Base-by-base conservation (phyloP, 331 rosid genomes). In the Rosa hybrid region DNA sequence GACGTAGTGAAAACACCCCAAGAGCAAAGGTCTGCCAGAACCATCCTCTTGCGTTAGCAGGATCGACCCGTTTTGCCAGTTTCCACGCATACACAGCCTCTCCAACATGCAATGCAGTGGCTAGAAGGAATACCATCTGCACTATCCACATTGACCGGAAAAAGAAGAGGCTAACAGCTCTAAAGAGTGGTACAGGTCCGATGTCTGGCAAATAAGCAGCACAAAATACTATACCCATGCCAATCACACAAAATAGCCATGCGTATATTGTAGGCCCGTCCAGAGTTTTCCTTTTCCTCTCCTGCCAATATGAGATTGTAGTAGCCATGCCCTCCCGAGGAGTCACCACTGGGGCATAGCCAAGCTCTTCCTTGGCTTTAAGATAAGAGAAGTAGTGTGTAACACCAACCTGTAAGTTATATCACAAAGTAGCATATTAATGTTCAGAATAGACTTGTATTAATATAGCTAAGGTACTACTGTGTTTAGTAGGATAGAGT, bases 341-440 rank as follows among this genome's bases (percentile, higher is more conserved):
- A 73, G 80, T 87, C 62, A 90, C 93, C 86, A 91, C 56, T 54
- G 98, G 98, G 60, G 86, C 86, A 81, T 93, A 95, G 25, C 98
- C 96, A 75, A 95, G 86, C 84, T 95, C 97, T 78, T 93, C 87
- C 91, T 76, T 95, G 59, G 99, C 99, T 84, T 95, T 93, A 72
- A 91, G 92, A 75, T 84, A 89, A 75, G 99, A 93, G 87, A 91
- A 93, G 84, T 90, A 89, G 78, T 93, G 95, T 59, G 90, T 87
- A 77, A 95, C 93, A 30, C 98, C 99, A 11, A 93, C 98, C 99
- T 95, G 92, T 81, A 59, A 74, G 6, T 50, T 56, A 48, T 60
- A 49, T n/a, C 56, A 72, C 27, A 2, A 11, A 85, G 76, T 75
- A 79, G 82, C 27, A 56, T 20, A 56, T n/a, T 20, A 56, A 77